Evolutionary conservation across 768 basidiomycete species (phyloP), one percentile per base, ranked within the genome.

Genomic region (Trametes maxima): DNA sequence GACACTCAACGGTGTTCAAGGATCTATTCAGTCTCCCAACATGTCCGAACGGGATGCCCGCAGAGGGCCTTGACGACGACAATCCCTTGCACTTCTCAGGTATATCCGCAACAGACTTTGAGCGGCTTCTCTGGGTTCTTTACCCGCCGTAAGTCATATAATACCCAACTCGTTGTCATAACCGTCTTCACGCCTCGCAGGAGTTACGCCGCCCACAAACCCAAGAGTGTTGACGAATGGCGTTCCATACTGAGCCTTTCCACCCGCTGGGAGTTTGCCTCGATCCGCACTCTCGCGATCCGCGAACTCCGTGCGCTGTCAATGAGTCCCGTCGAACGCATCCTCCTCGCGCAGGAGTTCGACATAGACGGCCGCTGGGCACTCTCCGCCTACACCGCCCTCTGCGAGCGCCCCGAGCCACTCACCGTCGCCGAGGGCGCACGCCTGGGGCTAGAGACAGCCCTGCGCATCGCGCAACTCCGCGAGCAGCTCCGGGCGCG

Each of bases 111-210:
- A 72, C 75, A 5, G 84, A 86, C 21, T 85, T 87, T 54, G 76
- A 79, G 16, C 79, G 79, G 0, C 82, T 88, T 47, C 70, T 86
- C 0, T 87, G 82, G 82, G 79, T 87, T 0, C 85, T 88, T 50
- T 88, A 88, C 53, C 85, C 86, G 54, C 75, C 79, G 87, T 87
- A 49, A 46, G 74, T 67, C 0, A 14, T n/a, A 14, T 3, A 33
- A 5, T 43, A 0, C 10, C 16, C 14, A 2, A 19, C 44, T 19
- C 12, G 21, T 17, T 33, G 8, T 14, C 24, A 13, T 6, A 13
- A 14, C 16, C 16, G 33, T 54, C 45, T 21, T 49, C 2, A 7
- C 73, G 25, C 11, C 6, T 14, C 24, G 17, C 66, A 89, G 87
- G 0, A 75, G 70, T 35, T 87, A 85, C 65, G 82, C 82, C 0